Evolutionary conservation across 345 rosid species (phyloP).

Genomic region (Melastoma malabathricum): DNA sequence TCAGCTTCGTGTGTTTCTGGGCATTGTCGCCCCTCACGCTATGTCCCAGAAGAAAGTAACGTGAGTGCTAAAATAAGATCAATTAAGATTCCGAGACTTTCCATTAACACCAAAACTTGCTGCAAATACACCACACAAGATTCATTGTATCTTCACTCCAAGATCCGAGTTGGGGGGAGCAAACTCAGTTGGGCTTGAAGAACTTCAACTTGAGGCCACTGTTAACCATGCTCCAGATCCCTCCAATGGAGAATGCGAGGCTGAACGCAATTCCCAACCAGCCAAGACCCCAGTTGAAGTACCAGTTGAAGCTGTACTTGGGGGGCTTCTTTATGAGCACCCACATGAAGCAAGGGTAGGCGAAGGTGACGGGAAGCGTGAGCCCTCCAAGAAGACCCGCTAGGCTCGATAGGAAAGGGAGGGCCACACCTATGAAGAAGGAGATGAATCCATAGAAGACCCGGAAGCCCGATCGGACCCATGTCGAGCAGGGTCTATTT

Average conservation of each 20-base stretch:
- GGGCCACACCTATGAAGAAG: slow-evolving; percentile 88
- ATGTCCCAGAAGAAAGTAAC: too few relatives aligned
- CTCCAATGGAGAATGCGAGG: slow-evolving; percentile 86
- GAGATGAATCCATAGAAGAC: slow-evolving; percentile 73
- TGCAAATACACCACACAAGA: background rate
- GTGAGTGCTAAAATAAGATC: too few relatives aligned
- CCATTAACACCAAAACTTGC: slow-evolving; percentile 5
- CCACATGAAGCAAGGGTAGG: slow-evolving; percentile 99
- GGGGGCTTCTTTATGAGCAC: slow-evolving; percentile 69
- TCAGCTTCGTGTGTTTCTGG: too few relatives aligned
- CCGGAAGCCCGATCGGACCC: slow-evolving; percentile 91
- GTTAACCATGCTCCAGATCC: slow-evolving; percentile 80
- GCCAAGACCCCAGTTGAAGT: slow-evolving; percentile 86
- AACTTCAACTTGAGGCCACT: slow-evolving; percentile 80
- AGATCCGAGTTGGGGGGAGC: background rate
- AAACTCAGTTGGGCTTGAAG: slow-evolving; percentile 57
- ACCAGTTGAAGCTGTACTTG: slow-evolving; percentile 87
- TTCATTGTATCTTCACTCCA: background rate
- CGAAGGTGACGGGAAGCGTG: slow-evolving; percentile 87
- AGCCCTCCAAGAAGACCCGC: slow-evolving; percentile 92
- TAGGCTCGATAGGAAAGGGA: slow-evolving; percentile 81
- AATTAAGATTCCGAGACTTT: background rate
- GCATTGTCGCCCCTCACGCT: too few relatives aligned
- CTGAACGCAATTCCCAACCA: slow-evolving; percentile 90
- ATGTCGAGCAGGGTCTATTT: slow-evolving; percentile 85